Conservation (phyloP, 2,329 filamentous ascomycete species). For the Blastomyces emzantsi region DNA sequence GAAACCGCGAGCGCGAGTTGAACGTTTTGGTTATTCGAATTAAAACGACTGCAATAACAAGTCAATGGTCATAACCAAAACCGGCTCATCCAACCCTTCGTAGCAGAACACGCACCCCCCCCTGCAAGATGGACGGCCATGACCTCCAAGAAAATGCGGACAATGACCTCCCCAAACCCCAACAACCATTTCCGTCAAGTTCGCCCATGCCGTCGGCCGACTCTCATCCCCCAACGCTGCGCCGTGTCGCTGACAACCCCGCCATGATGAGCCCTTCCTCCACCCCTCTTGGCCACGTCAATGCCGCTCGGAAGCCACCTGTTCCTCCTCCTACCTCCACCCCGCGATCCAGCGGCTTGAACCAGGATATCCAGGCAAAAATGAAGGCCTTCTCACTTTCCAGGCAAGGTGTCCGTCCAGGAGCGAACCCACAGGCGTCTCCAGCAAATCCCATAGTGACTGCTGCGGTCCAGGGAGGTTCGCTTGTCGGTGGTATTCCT, state of each 20-base stretch:
- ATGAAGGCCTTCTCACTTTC: conserved; percentile 62
- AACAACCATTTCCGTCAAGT: conserved; percentile 7
- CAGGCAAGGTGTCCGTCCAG: conserved; percentile 31
- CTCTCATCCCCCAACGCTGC: conserved; percentile 23
- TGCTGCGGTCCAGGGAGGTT: conserved; percentile 1
- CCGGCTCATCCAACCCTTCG: neutral
- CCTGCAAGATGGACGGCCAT: neutral
- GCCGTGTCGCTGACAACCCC: conserved; percentile 19
- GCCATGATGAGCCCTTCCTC: conserved; percentile 67
- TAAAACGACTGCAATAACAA: neutral
- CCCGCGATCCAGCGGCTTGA: conserved; percentile 44
- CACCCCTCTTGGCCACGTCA: conserved; percentile 70
- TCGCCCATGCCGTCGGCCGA: conserved; percentile 11
- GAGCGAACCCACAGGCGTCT: conserved; percentile 1
- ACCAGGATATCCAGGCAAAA: conserved; percentile 57
- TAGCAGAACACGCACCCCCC: neutral
- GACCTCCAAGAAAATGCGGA: neutral
- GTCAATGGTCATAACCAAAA: neutral
- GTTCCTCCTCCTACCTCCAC: conserved; percentile 39
- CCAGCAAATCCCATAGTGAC: neutral
- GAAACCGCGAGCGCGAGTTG: neutral
- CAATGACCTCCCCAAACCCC: neutral
- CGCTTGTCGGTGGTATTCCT: conserved; percentile 7
- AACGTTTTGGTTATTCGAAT: neutral
- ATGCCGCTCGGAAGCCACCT: conserved; percentile 51